Base-by-base conservation (phyloP, 179 eudicot genomes). In the Spergularia azorica region DNA sequence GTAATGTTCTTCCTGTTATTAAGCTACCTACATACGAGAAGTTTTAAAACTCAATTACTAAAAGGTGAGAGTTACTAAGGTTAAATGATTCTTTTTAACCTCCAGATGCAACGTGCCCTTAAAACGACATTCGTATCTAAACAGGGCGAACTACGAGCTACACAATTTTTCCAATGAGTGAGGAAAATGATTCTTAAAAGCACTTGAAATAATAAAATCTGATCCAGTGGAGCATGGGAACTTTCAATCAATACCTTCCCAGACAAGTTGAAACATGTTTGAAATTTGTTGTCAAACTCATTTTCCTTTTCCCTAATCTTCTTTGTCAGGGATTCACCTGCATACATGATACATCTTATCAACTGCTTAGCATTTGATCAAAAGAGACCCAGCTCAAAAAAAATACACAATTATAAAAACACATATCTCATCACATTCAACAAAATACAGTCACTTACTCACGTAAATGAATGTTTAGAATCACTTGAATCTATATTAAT, bases 221-320 rank as follows among this genome's bases (percentile, higher is more conserved):
- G 20, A 74, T 70, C 74, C 70, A 32, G 60, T 46, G 50, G 62
- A 56, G 71, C 26, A 76, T 62, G 72, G 48, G 55, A 67, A 66
- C 43, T 46, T 36, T 36, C 39, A 36, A 36, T 36, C 39, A 36
- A 36, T 71, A 95, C 99, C 99, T 88, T 91, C 75, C 83, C 89
- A 72, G 88, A 74, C 81, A 90, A 83, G 76, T 85, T 83, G 83
- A 95, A 95, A 86, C 88, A 81, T 20, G 83, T 81, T 63, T 81
- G 86, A 85, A 89, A 91, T 78, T 86, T 90, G 41, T 84, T 83
- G 66, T 91, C 97, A 78, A 94, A 90, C 68, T 88, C 91, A 55
- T 80, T 83, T 81, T 85, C 79, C 88, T 91, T 95, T 85, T 86
- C 86, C 74, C 77, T 65, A 48, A 94, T 86, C 70, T 75, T 84